Conservation (phyloP, 2,329 filamentous ascomycete genomes). For the Fusarium sp. region DNA sequence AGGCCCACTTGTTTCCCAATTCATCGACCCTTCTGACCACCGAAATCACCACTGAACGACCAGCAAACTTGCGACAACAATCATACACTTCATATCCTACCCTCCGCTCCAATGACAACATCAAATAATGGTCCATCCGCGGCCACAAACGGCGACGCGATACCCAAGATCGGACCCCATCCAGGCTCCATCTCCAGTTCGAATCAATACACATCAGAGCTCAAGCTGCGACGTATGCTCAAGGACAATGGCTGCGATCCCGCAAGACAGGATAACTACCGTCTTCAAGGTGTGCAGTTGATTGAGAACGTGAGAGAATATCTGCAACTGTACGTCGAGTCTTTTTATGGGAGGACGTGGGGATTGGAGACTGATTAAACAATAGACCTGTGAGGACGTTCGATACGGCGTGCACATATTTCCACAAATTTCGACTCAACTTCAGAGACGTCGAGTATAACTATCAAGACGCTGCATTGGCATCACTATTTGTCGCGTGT, state of each 20-base stretch:
- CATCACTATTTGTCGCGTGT: conserved; percentile 90
- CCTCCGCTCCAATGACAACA: conserved; percentile 13
- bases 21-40: not conserved
- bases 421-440: conserved; percentile 89
- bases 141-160: conserved; percentile 31
- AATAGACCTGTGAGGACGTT: conserved; percentile 86
- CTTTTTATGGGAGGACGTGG: not conserved
- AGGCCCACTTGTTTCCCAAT: not conserved
- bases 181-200: conserved; percentile 61
- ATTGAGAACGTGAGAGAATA: conserved; percentile 85
- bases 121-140: conserved; percentile 8
- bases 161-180: conserved; percentile 51
- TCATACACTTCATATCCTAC: not conserved
- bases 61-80: not conserved
- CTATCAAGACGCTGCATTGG: conserved; percentile 85
- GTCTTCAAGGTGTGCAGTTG: conserved; percentile 87
- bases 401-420: conserved; percentile 90
- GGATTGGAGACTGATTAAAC: conserved; percentile 1
- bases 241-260: conserved; percentile 75
- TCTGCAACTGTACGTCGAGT: conserved; percentile 72
- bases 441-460: conserved; percentile 89
- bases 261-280: conserved; percentile 80
- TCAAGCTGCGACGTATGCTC: conserved; percentile 79
- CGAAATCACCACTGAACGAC: not conserved
- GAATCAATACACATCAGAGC: conserved; percentile 83